phyloP scores from a whole-genome alignment of 257 asterid genomes.

The Plantago ovata region DNA sequence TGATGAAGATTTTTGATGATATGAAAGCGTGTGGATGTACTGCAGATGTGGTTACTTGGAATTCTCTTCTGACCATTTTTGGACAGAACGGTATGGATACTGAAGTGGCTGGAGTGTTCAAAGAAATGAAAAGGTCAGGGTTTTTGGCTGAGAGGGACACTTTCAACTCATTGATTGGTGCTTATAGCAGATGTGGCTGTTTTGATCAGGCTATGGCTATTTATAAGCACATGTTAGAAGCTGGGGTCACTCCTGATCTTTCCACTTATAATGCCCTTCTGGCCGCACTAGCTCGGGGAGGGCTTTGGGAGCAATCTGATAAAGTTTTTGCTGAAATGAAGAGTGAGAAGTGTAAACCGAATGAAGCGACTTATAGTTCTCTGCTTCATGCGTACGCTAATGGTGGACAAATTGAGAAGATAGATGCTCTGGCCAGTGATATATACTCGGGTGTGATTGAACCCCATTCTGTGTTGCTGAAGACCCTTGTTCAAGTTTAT shows the following conservation, averaged over 20 bases:
- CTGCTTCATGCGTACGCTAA: constrained; percentile 92
- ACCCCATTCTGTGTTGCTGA: constrained; percentile 53
- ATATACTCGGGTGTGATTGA: constrained; percentile 55
- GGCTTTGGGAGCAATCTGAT: constrained; percentile 90
- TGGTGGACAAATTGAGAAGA: constrained; percentile 67
- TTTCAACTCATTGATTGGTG: constrained; percentile 82
- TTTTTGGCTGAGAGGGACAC: constrained; percentile 92
- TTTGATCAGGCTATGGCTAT: constrained; percentile 81
- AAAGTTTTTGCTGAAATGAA: constrained; percentile 80
- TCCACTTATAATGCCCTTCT: constrained; percentile 85
- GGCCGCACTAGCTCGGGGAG: constrained; percentile 88
- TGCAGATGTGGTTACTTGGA: constrained; percentile 93
- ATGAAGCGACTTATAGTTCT: constrained; percentile 71
- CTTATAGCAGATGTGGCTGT: constrained; percentile 86
- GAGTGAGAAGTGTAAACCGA: constrained; percentile 65
- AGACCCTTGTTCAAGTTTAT: constrained; percentile 80
- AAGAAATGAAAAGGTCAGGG: constrained; percentile 88
- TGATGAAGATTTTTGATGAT: constrained; percentile 87
- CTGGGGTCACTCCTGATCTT: constrained; percentile 78
- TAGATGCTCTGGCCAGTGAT: constrained; percentile 56
- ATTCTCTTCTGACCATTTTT: constrained; percentile 88
- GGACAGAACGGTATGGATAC: constrained; percentile 91
- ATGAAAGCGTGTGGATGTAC: constrained; percentile 66
- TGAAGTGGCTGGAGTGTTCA: constrained; percentile 86
- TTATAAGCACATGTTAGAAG: constrained; percentile 74